phyloP scores from a whole-genome alignment of 441 rosid genomes.

The Eutrema salsugineum region DNA sequence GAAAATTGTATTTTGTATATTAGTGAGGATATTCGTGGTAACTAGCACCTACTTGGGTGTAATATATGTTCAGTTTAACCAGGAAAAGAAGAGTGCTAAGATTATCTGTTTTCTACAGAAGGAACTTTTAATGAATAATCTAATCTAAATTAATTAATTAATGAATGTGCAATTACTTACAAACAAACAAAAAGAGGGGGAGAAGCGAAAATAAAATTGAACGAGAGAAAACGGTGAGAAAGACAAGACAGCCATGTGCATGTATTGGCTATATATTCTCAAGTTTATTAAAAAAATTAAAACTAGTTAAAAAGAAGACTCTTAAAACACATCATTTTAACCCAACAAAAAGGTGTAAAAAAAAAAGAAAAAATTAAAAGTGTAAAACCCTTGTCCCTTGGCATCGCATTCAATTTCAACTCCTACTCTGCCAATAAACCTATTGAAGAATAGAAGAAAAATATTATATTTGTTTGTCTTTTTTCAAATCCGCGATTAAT shows the following conservation, averaged over 20 bases:
- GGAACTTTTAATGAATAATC: not conserved
- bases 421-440: not conserved
- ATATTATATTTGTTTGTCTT: slow-evolving; percentile 3
- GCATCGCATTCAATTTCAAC: slow-evolving; percentile 6
- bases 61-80: not conserved
- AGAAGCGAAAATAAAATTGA: slow-evolving; percentile 26
- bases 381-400: not conserved
- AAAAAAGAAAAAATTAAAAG: not conserved
- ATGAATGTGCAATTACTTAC: not conserved
- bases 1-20: no score
- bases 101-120: not conserved
- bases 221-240: not conserved
- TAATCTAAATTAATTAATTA: not conserved
- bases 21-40: not conserved
- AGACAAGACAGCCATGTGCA: slow-evolving; percentile 17
- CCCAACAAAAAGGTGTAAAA: no score
- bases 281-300: not conserved
- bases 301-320: no score
- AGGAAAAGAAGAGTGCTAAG: not conserved
- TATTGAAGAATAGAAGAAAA: slow-evolving; percentile 1
- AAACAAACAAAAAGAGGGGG: not conserved
- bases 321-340: no score
- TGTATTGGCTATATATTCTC: not conserved
- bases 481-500: not conserved
- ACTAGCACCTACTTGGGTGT: not conserved